A percentile compares a stretch with the other conserved stretches of the same genome.
Conservation (phyloP, 2,329 filamentous ascomycete species). For the Aureobasidium mangrovei region DNA sequence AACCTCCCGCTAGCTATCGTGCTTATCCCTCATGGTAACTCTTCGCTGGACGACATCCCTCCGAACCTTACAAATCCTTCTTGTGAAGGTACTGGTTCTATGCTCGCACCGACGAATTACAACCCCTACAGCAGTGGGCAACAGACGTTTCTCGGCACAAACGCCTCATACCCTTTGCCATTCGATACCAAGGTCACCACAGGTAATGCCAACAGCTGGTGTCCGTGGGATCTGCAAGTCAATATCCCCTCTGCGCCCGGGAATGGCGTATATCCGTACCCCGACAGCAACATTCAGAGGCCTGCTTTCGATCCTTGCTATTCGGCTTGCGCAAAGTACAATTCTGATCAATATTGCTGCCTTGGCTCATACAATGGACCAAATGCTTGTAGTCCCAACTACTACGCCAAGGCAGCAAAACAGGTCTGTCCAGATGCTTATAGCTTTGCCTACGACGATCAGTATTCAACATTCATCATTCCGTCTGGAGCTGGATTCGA, state of each 20-base stretch:
- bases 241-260: slow-evolving; percentile 59
- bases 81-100: slow-evolving; percentile 62
- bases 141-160: slow-evolving; percentile 49
- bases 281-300: slow-evolving; percentile 62
- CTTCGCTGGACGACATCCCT: slow-evolving; percentile 53
- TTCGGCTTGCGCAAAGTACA: slow-evolving; percentile 64
- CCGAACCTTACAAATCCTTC: slow-evolving; percentile 69
- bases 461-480: slow-evolving; percentile 49
- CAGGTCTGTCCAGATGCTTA: slow-evolving; percentile 75
- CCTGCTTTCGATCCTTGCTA: slow-evolving; percentile 70
- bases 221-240: slow-evolving; percentile 68
- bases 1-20: slow-evolving; percentile 61
- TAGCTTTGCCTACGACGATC: slow-evolving; percentile 58
- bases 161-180: slow-evolving; percentile 56
- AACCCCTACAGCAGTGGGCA: slow-evolving; percentile 45
- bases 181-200: slow-evolving; percentile 54
- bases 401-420: slow-evolving; percentile 64
- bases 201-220: slow-evolving; percentile 57
- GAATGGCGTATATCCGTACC: slow-evolving; percentile 72
- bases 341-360: slow-evolving; percentile 63
- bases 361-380: slow-evolving; percentile 58
- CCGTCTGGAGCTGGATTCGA: slow-evolving; percentile 65
- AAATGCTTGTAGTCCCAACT: slow-evolving; percentile 54
- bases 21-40: slow-evolving; percentile 46
- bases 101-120: slow-evolving; percentile 40